phyloP scores from a whole-genome alignment of 1,139 yeast genomes.

The Suhomyces kunorum region DNA sequence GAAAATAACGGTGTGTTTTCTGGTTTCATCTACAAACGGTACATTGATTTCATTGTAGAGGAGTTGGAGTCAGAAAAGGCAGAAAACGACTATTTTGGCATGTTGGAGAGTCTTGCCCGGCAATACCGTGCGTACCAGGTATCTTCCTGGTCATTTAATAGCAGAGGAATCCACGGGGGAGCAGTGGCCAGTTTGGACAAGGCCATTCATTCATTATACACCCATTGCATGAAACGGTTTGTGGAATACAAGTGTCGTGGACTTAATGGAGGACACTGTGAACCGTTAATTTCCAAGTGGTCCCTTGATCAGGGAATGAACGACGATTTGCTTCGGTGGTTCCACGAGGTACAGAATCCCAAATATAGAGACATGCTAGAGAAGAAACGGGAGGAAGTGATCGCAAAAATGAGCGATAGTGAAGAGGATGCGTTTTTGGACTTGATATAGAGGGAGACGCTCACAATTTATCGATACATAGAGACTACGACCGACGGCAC shows the following conservation, averaged over 20 bases:
- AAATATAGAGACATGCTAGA: conserved; percentile 29
- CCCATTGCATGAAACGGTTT: conserved; percentile 28
- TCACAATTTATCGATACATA: not conserved
- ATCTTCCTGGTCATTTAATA: conserved; percentile 31
- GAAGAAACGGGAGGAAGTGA: conserved; percentile 28
- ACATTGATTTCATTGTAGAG: conserved; percentile 26
- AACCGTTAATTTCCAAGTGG: conserved; percentile 41
- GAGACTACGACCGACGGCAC: not conserved
- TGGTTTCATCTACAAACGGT: conserved; percentile 26
- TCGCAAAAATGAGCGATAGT: conserved; percentile 26
- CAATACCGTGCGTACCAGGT: conserved; percentile 26
- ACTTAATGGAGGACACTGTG: conserved; percentile 33
- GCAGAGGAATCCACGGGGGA: conserved; percentile 9
- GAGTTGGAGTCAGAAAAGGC: conserved; percentile 16
- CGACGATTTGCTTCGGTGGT: conserved; percentile 25
- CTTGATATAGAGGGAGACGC: conserved; percentile 23
- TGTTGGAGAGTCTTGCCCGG: conserved; percentile 24
- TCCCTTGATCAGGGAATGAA: conserved; percentile 35
- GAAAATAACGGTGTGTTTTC: conserved; percentile 29
- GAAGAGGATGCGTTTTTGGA: conserved; percentile 39
- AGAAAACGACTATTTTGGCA: conserved; percentile 26
- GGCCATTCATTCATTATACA: conserved; percentile 28
- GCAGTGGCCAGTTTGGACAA: conserved; percentile 20
- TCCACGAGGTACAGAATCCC: conserved; percentile 22
- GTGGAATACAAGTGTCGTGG: conserved; percentile 33